Conservation (phyloP, 208 protist species). For the Cochliopodium minus region DNA sequence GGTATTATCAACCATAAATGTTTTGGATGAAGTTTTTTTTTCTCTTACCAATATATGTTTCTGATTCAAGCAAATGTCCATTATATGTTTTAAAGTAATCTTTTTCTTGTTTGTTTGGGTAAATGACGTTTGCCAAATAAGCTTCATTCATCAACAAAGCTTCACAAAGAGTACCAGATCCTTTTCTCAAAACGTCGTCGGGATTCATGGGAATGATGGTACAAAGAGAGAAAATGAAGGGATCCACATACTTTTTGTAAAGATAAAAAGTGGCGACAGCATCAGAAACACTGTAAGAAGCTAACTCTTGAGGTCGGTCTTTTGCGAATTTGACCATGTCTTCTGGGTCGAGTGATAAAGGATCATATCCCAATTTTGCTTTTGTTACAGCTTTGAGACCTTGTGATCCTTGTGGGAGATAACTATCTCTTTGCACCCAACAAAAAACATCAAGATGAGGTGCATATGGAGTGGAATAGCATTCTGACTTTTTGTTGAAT, state of each 20-base stretch:
- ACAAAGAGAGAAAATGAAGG: conserved; percentile 99
- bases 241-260: conserved; percentile 97
- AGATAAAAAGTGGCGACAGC: conserved; percentile 99
- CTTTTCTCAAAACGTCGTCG: conserved; percentile 93
- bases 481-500: neutral
- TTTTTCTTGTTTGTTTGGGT: conserved; percentile 91
- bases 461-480: conserved; percentile 20
- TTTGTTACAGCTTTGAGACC: conserved; percentile 91
- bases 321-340: conserved; percentile 91
- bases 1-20: no score
- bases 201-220: conserved; percentile 97
- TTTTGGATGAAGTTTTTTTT: no score
- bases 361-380: conserved; percentile 95
- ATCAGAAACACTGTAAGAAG: conserved; percentile 99
- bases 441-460: conserved; percentile 95
- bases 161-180: conserved; percentile 96
- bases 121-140: conserved; percentile 87
- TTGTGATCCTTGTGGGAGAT: conserved; percentile 93
- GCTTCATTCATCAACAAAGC: conserved; percentile 93
- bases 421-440: conserved; percentile 99
- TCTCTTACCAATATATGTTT: conserved; percentile 99
- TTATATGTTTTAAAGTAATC: conserved; percentile 73
- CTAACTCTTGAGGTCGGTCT: conserved; percentile 79
- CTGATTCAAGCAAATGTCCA: conserved; percentile 88
- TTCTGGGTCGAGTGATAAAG: conserved; percentile 97